A percentile compares a stretch with the other conserved stretches of the same genome.
These are phyloP conservation scores for Tolypocladium amazonense DNA, from an alignment of 2,329 filamentous ascomycete genomes.

Conservation along the genomic window DNA sequence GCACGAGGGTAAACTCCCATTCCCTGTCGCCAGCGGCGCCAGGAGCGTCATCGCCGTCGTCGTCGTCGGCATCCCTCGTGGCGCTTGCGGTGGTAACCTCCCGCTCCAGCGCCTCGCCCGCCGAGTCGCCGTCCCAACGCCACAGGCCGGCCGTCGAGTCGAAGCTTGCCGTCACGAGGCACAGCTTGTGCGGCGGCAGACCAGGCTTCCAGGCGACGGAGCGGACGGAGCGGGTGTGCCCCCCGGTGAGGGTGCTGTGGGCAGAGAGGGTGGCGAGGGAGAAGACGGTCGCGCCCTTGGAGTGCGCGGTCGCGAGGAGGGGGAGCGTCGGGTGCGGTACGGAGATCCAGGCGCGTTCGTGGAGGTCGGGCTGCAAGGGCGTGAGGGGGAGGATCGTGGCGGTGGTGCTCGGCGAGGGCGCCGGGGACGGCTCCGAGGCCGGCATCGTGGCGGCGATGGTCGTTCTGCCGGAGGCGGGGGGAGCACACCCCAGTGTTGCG, in stretches of 20 bases:
- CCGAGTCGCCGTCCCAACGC: conserved; percentile 49
- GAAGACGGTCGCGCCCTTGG: conserved; percentile 82
- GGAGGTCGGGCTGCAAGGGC: conserved; percentile 44
- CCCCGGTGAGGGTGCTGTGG: conserved; percentile 71
- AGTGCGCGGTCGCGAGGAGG: conserved; percentile 78
- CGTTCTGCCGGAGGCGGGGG: background rate
- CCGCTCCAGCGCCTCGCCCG: conserved; percentile 1
- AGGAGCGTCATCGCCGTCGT: conserved; percentile 25
- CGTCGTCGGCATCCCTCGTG: conserved; percentile 35
- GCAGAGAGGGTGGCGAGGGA: conserved; percentile 71
- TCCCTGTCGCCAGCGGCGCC: conserved; percentile 56
- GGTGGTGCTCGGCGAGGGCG: background rate
- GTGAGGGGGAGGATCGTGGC: conserved; percentile 32
- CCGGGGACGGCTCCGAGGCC: background rate
- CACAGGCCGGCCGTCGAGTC: conserved; percentile 83
- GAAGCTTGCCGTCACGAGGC: conserved; percentile 86
- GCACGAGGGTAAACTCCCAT: conserved; percentile 84
- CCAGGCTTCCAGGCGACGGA: conserved; percentile 80
- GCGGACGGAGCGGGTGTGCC: conserved; percentile 85
- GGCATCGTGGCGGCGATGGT: background rate
- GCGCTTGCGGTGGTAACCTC: background rate
- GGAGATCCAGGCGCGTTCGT: conserved; percentile 74
- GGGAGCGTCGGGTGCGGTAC: conserved; percentile 79
- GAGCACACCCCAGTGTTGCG: background rate
- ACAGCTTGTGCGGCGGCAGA: conserved; percentile 49